Conservation (phyloP, 805 yeast genomes). For the Metschnikowia vanudenii region DNA sequence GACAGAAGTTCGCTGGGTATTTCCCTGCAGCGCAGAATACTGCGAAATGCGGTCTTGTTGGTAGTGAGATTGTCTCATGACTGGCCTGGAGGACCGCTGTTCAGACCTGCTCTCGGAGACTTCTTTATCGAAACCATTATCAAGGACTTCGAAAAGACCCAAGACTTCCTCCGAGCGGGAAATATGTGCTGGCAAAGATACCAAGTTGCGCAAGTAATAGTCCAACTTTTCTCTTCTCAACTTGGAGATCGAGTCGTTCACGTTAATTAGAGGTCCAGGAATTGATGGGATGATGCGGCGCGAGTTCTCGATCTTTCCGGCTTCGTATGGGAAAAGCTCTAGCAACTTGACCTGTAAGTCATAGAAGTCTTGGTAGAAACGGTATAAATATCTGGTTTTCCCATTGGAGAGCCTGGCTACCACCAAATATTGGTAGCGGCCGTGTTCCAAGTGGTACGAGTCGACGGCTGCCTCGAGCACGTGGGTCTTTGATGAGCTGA, state of each 20-base stretch:
- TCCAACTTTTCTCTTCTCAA: conserved; percentile 55
- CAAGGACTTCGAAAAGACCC: conserved; percentile 64
- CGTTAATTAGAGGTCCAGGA: conserved; percentile 93
- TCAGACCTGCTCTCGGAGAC: conserved; percentile 19
- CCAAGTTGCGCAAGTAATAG: conserved; percentile 52
- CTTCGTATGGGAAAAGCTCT: conserved; percentile 86
- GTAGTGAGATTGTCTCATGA: conserved; percentile 40
- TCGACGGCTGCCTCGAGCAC: conserved; percentile 73
- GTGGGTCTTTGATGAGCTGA: conserved; percentile 31
- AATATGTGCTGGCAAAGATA: conserved; percentile 73
- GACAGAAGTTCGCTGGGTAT: conserved; percentile 23
- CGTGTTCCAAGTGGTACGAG: conserved; percentile 74
- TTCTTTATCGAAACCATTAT: conserved; percentile 61
- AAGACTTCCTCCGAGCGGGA: conserved; percentile 67
- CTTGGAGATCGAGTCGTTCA: conserved; percentile 67
- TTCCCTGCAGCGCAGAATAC: conserved; percentile 38
- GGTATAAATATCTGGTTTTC: conserved; percentile 65
- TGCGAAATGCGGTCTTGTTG: conserved; percentile 55
- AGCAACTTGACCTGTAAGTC: conserved; percentile 84
- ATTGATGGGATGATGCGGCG: conserved; percentile 86
- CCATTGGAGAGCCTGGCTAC: conserved; percentile 67
- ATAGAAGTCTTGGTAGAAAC: conserved; percentile 94
- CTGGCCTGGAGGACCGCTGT: conserved; percentile 30
- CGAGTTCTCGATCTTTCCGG: conserved; percentile 77
- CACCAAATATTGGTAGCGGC: conserved; percentile 85